These are phyloP conservation scores for Phylloporus sp. DNA, from an alignment of 768 basidiomycete genomes.

Conservation along the genomic window DNA sequence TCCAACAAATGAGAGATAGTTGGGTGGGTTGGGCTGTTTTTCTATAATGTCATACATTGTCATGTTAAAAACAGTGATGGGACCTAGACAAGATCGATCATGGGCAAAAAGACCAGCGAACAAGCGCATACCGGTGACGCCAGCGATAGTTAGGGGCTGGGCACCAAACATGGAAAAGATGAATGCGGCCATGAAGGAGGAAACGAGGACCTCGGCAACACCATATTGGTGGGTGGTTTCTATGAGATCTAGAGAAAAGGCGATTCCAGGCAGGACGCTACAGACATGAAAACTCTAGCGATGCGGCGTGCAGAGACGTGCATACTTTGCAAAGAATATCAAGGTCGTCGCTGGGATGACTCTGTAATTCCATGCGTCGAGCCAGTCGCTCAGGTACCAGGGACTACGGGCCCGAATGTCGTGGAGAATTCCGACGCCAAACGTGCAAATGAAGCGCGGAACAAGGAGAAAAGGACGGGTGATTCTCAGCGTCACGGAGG, in stretches of 20 bases:
- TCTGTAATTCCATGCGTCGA: conserved; percentile 87
- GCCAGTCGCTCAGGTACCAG: conserved; percentile 86
- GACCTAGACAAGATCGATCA: conserved; percentile 42
- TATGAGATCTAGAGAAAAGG: conserved; percentile 88
- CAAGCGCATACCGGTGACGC: conserved; percentile 64
- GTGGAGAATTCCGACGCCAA: conserved; percentile 58
- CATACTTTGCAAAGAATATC: conserved; percentile 82
- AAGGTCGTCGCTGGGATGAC: conserved; percentile 82
- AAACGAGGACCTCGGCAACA: conserved; percentile 77
- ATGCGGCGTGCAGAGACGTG: conserved; percentile 2
- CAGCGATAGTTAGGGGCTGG: conserved; percentile 88
- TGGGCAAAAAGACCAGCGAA: neutral
- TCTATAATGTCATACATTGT: conserved; percentile 76
- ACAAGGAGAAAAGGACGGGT: too few relatives aligned
- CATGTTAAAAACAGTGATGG: conserved; percentile 91
- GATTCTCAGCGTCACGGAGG: conserved; percentile 3
- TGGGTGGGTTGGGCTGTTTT: conserved; percentile 51
- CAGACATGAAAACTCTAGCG: too few relatives aligned
- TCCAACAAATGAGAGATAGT: conserved; percentile 82
- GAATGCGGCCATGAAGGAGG: conserved; percentile 86
- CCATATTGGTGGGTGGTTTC: conserved; percentile 89
- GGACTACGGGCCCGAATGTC: conserved; percentile 72
- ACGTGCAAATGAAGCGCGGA: conserved; percentile 19
- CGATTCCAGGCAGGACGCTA: conserved; percentile 84
- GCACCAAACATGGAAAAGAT: conserved; percentile 83